These are phyloP conservation scores for Puccinia sorghi DNA, from an alignment of 1,284 basidiomycete species.

Conservation along the genomic window DNA sequence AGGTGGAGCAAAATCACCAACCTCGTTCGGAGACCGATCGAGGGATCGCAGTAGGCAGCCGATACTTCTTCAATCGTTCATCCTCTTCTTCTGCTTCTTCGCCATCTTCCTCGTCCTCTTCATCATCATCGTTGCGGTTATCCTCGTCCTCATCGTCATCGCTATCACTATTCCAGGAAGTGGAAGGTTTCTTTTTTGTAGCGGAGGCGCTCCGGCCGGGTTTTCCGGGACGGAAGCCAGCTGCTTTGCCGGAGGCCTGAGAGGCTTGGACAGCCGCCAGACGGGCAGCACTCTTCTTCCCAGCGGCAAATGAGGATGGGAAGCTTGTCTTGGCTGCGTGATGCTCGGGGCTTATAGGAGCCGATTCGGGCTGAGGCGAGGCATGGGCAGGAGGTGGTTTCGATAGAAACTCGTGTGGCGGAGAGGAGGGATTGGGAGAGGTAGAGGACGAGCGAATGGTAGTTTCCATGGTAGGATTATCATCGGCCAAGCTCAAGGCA, in stretches of 20 bases:
- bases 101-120: constrained; percentile 51
- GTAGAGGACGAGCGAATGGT: background rate
- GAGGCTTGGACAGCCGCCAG: constrained; percentile 53
- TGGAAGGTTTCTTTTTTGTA: background rate
- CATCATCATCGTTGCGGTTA: constrained; percentile 54
- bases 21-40: background rate
- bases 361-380: background rate
- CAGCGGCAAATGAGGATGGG: constrained; percentile 51
- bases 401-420: constrained; percentile 24
- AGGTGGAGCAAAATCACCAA: no score
- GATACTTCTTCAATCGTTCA: constrained; percentile 19
- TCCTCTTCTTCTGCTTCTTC: constrained; percentile 27
- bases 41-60: constrained; percentile 12
- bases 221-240: constrained; percentile 51
- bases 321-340: constrained; percentile 50
- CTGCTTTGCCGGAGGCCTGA: constrained; percentile 51
- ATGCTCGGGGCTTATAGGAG: constrained; percentile 22
- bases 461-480: background rate
- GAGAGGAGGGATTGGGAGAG: background rate
- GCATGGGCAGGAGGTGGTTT: constrained; percentile 11
- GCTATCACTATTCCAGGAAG: constrained; percentile 30
- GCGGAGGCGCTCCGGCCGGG: background rate
- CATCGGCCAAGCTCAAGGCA: constrained; percentile 38
- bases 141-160: constrained; percentile 51
- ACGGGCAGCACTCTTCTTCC: constrained; percentile 53